Conservation (phyloP, 495 filamentous ascomycete species). For the Neurospora terricola region DNA sequence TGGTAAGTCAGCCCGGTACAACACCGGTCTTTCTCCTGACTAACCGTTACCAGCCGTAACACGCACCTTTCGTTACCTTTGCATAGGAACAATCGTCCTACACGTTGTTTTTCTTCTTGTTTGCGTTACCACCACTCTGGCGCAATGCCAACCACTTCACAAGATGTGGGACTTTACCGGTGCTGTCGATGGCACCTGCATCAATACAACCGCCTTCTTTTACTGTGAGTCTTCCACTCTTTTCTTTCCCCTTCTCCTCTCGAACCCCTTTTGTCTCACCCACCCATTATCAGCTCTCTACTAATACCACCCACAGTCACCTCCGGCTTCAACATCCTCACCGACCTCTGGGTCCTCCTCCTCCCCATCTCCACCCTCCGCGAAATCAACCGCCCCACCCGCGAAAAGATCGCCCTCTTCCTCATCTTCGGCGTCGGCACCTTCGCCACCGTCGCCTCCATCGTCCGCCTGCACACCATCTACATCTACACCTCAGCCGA, state of each 20-base stretch:
- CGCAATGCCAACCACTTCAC: slow-evolving; percentile 35
- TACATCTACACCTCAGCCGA: slow-evolving; percentile 22
- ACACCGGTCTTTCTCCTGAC: background rate
- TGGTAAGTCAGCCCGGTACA: slow-evolving; percentile 19
- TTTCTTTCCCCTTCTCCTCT: background rate
- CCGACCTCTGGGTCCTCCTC: slow-evolving; percentile 41
- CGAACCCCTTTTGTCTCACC: background rate
- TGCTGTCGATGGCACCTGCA: slow-evolving; percentile 26
- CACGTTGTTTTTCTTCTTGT: slow-evolving; percentile 27
- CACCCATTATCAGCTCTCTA: background rate
- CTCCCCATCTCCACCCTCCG: slow-evolving; percentile 41
- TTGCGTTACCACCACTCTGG: slow-evolving; percentile 27
- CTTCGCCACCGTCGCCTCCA: slow-evolving; percentile 31
- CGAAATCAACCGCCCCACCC: slow-evolving; percentile 28
- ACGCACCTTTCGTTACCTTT: slow-evolving; percentile 20
- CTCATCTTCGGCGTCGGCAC: slow-evolving; percentile 40
- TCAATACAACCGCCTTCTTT: slow-evolving; percentile 40
- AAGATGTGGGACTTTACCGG: slow-evolving; percentile 38
- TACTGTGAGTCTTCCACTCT: slow-evolving; percentile 27
- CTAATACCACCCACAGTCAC: slow-evolving; percentile 23
- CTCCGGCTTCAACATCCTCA: slow-evolving; percentile 40
- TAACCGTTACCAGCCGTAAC: slow-evolving; percentile 14
- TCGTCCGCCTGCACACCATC: slow-evolving; percentile 35
- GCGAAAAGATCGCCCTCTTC: slow-evolving; percentile 37
- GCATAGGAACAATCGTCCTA: slow-evolving; percentile 26